A percentile compares a stretch with the other conserved stretches of the same genome.
phyloP scores from a whole-genome alignment of 371 early-diverging fungal genomes.

The Mortierella sp. region DNA sequence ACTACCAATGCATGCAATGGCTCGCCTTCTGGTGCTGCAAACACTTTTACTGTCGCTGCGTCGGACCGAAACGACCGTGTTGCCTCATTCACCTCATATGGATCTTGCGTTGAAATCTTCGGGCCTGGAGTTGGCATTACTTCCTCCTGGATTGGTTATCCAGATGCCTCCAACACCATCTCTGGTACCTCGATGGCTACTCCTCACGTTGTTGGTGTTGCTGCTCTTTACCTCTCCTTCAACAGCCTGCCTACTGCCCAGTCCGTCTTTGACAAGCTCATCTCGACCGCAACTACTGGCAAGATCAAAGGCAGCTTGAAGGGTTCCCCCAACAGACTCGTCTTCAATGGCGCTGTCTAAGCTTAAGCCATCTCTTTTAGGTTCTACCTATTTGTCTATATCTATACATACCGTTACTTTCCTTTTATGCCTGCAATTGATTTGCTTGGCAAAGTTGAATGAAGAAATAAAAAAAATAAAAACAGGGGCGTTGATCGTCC shows the following conservation, averaged over 20 bases:
- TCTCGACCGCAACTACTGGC: too few relatives aligned
- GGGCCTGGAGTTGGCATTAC: constrained; percentile 55
- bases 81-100: constrained; percentile 55
- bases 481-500: too few relatives aligned
- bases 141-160: constrained; percentile 33
- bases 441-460: too few relatives aligned
- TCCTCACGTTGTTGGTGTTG: constrained; percentile 62
- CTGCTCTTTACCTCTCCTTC: constrained; percentile 60
- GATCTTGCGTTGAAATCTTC: constrained; percentile 54
- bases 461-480: too few relatives aligned
- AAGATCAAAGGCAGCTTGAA: too few relatives aligned
- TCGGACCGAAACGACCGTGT: constrained; percentile 60
- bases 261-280: background rate
- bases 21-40: constrained; percentile 84
- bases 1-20: constrained; percentile 81
- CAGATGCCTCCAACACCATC: constrained; percentile 41
- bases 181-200: constrained; percentile 77
- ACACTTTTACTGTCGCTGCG: constrained; percentile 90
- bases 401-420: too few relatives aligned
- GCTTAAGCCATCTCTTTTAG: too few relatives aligned
- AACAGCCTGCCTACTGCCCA: constrained; percentile 18
- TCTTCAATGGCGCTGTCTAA: too few relatives aligned
- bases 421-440: too few relatives aligned
- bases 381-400: too few relatives aligned
- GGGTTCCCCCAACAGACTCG: too few relatives aligned